Percentiles rank a stretch among this genome's conserved stretches.
Evolutionary conservation across 2,329 filamentous ascomycete species (phyloP).

Genomic region (Ascochyta fabae): DNA sequence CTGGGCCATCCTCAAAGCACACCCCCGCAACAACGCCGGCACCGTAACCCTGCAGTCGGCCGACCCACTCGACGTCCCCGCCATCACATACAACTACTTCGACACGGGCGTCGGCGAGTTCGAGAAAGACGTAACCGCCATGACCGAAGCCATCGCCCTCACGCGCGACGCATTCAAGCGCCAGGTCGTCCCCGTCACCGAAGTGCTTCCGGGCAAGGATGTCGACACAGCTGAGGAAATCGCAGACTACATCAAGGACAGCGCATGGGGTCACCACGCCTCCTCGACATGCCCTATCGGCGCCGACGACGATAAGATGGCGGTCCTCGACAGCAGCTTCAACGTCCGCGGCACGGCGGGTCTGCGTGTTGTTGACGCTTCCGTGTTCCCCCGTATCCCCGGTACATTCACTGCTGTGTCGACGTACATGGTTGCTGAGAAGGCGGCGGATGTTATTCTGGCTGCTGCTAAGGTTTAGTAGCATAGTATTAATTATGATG

Average conservation of each 20-base stretch:
- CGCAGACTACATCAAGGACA: conserved; percentile 38
- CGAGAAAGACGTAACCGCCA: conserved; percentile 62
- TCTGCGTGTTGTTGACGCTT: conserved; percentile 57
- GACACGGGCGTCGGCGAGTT: conserved; percentile 63
- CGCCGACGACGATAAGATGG: conserved; percentile 53
- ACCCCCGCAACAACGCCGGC: conserved; percentile 67
- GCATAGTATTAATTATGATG: too few relatives aligned
- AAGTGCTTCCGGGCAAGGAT: conserved; percentile 57
- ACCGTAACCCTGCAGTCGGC: conserved; percentile 66
- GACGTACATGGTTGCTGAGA: conserved; percentile 65
- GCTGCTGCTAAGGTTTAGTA: conserved; percentile 21
- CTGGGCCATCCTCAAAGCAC: conserved; percentile 65
- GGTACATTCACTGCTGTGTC: conserved; percentile 61
- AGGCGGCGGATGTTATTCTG: conserved; percentile 66
- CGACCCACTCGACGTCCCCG: conserved; percentile 68
- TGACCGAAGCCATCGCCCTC: conserved; percentile 61
- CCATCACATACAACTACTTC: conserved; percentile 58
- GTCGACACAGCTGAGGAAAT: conserved; percentile 47
- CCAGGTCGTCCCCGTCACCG: conserved; percentile 47
- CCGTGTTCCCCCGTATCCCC: conserved; percentile 48
- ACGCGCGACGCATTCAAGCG: conserved; percentile 53
- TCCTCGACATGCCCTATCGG: conserved; percentile 65
- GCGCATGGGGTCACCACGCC: conserved; percentile 60
- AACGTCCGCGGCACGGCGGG: conserved; percentile 59
- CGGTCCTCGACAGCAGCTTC: conserved; percentile 63